Conservation (phyloP, 2,329 filamentous ascomycete species). For the Exophiala spinifera region DNA sequence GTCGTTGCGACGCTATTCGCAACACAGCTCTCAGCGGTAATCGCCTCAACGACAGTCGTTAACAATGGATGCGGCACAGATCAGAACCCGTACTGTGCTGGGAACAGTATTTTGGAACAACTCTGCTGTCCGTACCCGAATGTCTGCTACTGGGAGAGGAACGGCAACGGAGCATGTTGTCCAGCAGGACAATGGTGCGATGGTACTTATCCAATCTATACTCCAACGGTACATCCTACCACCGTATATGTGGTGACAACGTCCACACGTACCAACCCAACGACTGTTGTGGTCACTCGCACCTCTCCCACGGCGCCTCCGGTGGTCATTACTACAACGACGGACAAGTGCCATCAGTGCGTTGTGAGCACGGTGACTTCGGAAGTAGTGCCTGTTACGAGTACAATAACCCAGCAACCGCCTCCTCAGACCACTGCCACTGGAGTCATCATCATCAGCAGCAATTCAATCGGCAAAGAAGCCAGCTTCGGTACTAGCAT, state of each 20-base stretch:
- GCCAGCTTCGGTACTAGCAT: neutral
- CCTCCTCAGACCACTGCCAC: neutral
- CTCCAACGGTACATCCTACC: conserved; percentile 8
- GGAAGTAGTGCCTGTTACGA: neutral
- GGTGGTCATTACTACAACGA: conserved; percentile 7
- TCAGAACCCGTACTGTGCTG: conserved; percentile 29
- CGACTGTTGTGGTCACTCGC: neutral
- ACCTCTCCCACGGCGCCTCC: neutral
- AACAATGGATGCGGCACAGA: conserved; percentile 21
- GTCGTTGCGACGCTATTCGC: conserved; percentile 7
- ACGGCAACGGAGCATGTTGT: conserved; percentile 31
- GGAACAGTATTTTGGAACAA: conserved; percentile 24
- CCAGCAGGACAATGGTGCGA: conserved; percentile 29
- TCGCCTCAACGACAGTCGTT: neutral
- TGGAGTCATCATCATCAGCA: neutral
- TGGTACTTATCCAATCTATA: conserved; percentile 14
- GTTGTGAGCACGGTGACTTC: conserved; percentile 2
- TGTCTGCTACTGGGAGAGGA: conserved; percentile 31
- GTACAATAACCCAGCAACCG: neutral
- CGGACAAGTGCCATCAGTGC: neutral
- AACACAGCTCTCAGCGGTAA: neutral
- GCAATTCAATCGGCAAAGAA: neutral
- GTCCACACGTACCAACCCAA: conserved; percentile 1
- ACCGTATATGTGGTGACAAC: conserved; percentile 9
- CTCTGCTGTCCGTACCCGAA: conserved; percentile 28